A percentile compares a stretch with the other conserved stretches of the same genome.
Evolutionary conservation across 2,329 filamentous ascomycete genomes (phyloP).

Genomic region (Colletotrichum destructivum): DNA sequence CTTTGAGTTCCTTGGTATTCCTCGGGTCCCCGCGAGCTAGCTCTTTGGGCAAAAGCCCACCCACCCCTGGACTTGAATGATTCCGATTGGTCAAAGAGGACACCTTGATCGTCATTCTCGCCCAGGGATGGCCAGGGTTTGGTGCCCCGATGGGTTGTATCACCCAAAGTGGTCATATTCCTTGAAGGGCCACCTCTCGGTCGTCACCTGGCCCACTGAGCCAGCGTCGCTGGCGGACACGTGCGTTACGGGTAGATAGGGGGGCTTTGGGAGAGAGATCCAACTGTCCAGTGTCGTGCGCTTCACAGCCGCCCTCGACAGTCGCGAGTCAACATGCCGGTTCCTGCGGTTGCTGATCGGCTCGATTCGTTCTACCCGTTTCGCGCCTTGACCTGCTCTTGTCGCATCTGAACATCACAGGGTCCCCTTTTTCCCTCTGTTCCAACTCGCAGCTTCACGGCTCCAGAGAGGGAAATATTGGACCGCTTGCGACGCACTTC

Average conservation of each 20-base stretch:
- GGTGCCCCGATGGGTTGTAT: slow-evolving; percentile 33
- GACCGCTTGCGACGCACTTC: background rate
- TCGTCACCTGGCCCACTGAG: background rate
- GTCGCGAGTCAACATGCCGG: slow-evolving; percentile 33
- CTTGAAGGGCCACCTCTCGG: slow-evolving; percentile 2
- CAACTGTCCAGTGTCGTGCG: background rate
- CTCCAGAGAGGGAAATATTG: background rate
- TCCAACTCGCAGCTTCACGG: background rate
- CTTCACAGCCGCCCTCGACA: background rate
- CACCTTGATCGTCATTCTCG: slow-evolving; percentile 13
- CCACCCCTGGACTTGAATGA: slow-evolving; percentile 23
- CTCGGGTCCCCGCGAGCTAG: slow-evolving; percentile 6
- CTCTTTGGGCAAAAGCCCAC: background rate
- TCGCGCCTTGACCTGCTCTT: slow-evolving; percentile 4
- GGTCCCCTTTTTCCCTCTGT: background rate
- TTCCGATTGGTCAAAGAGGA: slow-evolving; percentile 36
- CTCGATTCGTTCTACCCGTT: background rate
- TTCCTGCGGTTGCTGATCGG: background rate
- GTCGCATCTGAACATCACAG: background rate
- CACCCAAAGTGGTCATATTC: slow-evolving; percentile 29
- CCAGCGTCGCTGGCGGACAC: slow-evolving; percentile 18
- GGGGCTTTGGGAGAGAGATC: background rate
- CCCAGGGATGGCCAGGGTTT: slow-evolving; percentile 9
- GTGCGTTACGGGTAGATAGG: slow-evolving; percentile 37
- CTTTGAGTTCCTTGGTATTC: slow-evolving; percentile 5